These are phyloP conservation scores for Comarum palustre DNA, from an alignment of 306 rosid genomes.

Conservation along the genomic window DNA sequence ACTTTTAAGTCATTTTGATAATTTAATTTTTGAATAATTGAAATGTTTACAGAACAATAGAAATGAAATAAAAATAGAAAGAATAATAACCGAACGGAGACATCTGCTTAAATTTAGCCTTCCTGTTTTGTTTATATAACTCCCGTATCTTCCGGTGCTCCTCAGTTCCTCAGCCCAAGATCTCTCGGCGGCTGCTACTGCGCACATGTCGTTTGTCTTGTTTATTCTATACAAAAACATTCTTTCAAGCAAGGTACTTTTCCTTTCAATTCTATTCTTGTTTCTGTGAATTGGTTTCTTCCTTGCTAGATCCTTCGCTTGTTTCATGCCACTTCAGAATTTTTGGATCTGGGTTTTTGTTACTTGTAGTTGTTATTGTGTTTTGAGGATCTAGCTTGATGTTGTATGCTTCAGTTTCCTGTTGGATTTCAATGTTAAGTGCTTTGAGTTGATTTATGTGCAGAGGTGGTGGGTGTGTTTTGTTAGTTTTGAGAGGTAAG, in stretches of 20 bases:
- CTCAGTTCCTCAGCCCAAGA: slow-evolving; percentile 64
- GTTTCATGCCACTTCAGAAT: background rate
- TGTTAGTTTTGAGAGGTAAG: background rate
- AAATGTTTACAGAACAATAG: background rate
- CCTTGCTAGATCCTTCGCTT: background rate
- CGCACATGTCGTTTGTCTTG: slow-evolving; percentile 18
- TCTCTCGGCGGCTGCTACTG: slow-evolving; percentile 3
- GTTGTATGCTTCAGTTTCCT: slow-evolving; percentile 11
- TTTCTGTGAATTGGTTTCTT: slow-evolving; percentile 9
- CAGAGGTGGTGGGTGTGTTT: background rate
- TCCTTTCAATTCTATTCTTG: slow-evolving; percentile 3
- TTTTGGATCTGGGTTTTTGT: slow-evolving; percentile 32
- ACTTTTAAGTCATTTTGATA: too few species aligned
- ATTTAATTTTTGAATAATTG: too few species aligned
- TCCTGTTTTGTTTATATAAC: background rate
- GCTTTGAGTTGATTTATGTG: background rate
- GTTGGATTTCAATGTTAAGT: slow-evolving; percentile 20
- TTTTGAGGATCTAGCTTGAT: background rate
- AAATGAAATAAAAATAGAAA: background rate
- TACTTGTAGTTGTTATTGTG: background rate
- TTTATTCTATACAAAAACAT: slow-evolving; percentile 5
- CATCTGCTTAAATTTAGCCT: background rate
- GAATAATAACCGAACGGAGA: background rate
- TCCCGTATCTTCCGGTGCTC: slow-evolving; percentile 23
- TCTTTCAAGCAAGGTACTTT: slow-evolving; percentile 37